phyloP scores from a whole-genome alignment of 2,329 filamentous ascomycete species.

The Diatrype stigma region DNA sequence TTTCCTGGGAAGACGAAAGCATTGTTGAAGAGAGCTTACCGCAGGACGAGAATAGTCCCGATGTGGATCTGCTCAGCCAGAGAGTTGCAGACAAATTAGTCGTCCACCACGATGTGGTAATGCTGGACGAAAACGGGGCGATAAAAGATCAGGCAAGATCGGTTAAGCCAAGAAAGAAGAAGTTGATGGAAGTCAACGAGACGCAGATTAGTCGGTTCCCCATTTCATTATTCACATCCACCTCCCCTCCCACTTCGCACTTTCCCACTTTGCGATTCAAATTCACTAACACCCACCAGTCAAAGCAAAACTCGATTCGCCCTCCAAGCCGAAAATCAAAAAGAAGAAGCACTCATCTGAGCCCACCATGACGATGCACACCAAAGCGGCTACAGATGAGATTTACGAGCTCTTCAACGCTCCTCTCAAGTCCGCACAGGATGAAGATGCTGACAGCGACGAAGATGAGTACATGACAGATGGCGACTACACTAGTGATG shows the following conservation, averaged over 20 bases:
- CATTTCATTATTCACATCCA: not conserved
- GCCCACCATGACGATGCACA: slow-evolving; percentile 98
- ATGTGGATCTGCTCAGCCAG: slow-evolving; percentile 24
- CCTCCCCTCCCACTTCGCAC: not conserved
- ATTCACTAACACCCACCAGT: slow-evolving; percentile 50
- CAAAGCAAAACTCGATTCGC: slow-evolving; percentile 89
- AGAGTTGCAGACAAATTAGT: slow-evolving; percentile 34
- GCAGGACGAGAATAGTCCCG: slow-evolving; percentile 14
- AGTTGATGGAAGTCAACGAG: slow-evolving; percentile 80
- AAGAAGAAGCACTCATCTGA: slow-evolving; percentile 66
- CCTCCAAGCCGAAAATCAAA: slow-evolving; percentile 76
- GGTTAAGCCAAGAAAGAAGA: slow-evolving; percentile 63
- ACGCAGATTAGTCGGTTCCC: slow-evolving; percentile 77
- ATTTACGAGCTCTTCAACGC: slow-evolving; percentile 98
- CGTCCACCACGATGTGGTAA: slow-evolving; percentile 40
- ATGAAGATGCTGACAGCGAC: slow-evolving; percentile 40
- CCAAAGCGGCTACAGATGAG: slow-evolving; percentile 89
- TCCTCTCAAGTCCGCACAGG: slow-evolving; percentile 51
- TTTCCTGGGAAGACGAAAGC: slow-evolving; percentile 48
- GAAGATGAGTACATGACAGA: slow-evolving; percentile 69
- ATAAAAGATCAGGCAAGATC: slow-evolving; percentile 41
- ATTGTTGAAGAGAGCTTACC: slow-evolving; percentile 13
- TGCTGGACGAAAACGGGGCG: slow-evolving; percentile 58
- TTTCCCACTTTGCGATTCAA: not conserved
- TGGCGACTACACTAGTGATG: slow-evolving; percentile 76